Base-by-base conservation (phyloP, 2,329 filamentous ascomycete genomes). In the Phialophora tarda region DNA sequence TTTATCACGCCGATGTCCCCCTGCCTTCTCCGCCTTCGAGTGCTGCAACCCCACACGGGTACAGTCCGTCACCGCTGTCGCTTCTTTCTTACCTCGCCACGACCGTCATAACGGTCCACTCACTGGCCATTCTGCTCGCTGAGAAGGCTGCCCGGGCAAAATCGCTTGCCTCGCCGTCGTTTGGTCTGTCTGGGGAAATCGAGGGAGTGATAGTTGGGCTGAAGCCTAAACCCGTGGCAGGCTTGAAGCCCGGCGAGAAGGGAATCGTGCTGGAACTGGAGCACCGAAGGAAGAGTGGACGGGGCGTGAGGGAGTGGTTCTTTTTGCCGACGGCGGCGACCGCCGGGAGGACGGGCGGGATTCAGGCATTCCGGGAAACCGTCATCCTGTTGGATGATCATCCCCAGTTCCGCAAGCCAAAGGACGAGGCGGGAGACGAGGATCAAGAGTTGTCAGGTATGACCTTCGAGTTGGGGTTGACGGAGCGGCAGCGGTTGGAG, bases 21-120 rank as follows among this genome's bases (percentile, higher is more conserved):
- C 78, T 87, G 62, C 78, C 75, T 4, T 53, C 55, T 24, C 54
- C 48, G 24, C 21, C 62, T 56, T 64, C 75, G 14, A 51, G 21
- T 12, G 23, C 48, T 51, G 48, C 10, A 51, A 5, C 48, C 23
- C 14, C n/a, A 8, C 48, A 51, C 1, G 48, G 21, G 41, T 84
- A 78, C 78, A 81, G 86, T 21, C 92, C 93, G 0, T 80, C 87
- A 30, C 88, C 92, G 0, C 82, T 96, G 12, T 88, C 88, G 1
- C 81, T 93, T 0, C 83, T 98, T 24, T 86, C 85, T 54, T 96
- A 96, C 78, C 88, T 97, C 65, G 91, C 93, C n/a, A 99, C 95
- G 3, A 89, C 92, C 3, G 86, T 98, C 61, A 84, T 98, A 66
- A 88, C 86, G 4, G 83, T 91, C 0, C 88, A 89, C 47, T 91